These are phyloP conservation scores for Fusarium foetens DNA, from an alignment of 2,329 filamentous ascomycete species.

Conservation along the genomic window DNA sequence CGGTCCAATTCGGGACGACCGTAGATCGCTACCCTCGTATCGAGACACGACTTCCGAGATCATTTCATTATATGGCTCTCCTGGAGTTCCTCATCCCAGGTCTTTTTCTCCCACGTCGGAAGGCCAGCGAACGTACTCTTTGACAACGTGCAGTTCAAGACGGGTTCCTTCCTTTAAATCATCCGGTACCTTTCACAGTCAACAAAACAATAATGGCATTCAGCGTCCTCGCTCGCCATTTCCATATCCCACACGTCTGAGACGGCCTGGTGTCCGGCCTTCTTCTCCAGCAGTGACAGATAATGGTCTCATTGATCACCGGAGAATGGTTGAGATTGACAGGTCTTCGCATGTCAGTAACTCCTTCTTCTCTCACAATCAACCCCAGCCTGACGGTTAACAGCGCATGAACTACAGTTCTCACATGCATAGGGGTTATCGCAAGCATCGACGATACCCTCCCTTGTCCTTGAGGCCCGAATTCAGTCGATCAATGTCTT, in stretches of 20 bases:
- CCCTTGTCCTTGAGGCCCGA: conserved; percentile 55
- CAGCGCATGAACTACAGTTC: conserved; percentile 59
- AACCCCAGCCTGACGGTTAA: conserved; percentile 10
- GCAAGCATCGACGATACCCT: conserved; percentile 50
- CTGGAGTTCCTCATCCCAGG: conserved; percentile 57
- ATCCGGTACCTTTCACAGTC: conserved; percentile 59
- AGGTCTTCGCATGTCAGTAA: conserved; percentile 57
- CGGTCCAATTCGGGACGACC: conserved; percentile 52
- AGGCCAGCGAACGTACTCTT: conserved; percentile 63
- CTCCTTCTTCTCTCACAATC: background rate
- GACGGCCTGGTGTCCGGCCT: conserved; percentile 62
- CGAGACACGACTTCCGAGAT: conserved; percentile 65
- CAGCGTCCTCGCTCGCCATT: conserved; percentile 69
- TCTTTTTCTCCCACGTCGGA: conserved; percentile 57
- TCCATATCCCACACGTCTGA: conserved; percentile 67
- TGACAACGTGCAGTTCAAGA: conserved; percentile 62
- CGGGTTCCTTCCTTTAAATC: conserved; percentile 60
- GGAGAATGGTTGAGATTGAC: conserved; percentile 62
- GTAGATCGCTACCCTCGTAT: conserved; percentile 59
- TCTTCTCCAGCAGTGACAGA: conserved; percentile 62
- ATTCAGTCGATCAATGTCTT: conserved; percentile 54
- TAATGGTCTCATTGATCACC: conserved; percentile 60
- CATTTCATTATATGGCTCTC: conserved; percentile 65
- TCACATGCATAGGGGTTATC: conserved; percentile 53
- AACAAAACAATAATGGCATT: conserved; percentile 53